Conservation (phyloP, 148 eudicot species). For the Cornus controversa region DNA sequence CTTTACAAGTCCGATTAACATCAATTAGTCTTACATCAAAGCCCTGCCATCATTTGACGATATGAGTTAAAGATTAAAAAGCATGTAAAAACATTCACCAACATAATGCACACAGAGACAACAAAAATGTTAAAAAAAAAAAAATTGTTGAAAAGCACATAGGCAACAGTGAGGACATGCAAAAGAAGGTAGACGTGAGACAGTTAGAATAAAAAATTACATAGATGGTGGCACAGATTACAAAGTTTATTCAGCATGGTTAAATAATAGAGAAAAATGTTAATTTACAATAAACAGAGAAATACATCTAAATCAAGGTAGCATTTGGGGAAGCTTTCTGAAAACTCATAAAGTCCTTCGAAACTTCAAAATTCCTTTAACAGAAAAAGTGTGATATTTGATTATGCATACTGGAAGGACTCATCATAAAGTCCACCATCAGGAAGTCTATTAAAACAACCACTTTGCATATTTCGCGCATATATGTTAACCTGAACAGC, state of each 20-base stretch:
- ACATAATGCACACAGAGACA: not conserved
- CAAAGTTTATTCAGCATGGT: not conserved
- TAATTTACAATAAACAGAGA: not conserved
- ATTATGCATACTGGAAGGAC: too few relatives aligned
- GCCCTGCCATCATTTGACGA: conserved; percentile 51
- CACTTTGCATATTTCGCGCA: too few relatives aligned
- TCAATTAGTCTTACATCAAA: conserved; percentile 79
- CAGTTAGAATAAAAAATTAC: not conserved
- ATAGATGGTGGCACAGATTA: not conserved
- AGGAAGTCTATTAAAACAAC: too few relatives aligned
- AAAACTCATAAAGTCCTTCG: too few relatives aligned
- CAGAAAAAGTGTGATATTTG: too few relatives aligned
- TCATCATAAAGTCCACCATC: too few relatives aligned
- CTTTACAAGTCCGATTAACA: conserved; percentile 82
- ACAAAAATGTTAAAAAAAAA: not conserved
- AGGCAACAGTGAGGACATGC: not conserved
- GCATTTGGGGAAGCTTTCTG: not conserved
- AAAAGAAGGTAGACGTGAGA: not conserved
- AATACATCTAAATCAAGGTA: not conserved
- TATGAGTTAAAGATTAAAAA: not conserved
- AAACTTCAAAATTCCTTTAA: too few relatives aligned
- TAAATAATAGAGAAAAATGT: not conserved
- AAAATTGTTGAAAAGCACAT: not conserved
- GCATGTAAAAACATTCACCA: not conserved
- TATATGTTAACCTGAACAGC: too few relatives aligned